Evolutionary conservation across 148 eudicot genomes (phyloP).

Genomic region (Oxyria digyna): DNA sequence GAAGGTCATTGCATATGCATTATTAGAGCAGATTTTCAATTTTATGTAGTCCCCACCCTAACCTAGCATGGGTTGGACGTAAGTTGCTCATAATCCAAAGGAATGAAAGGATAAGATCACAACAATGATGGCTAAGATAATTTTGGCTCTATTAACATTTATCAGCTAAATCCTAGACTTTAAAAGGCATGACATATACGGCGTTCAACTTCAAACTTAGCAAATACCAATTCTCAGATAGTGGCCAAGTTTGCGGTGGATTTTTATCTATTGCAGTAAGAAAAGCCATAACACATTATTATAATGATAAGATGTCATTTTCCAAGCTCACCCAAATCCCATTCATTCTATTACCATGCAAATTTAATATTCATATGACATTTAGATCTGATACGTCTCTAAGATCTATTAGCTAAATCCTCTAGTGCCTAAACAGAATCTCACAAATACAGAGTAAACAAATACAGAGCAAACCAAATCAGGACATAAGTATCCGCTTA

Average conservation of each 20-base stretch:
- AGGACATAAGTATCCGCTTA: background rate
- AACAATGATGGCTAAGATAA: background rate
- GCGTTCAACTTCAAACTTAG: background rate
- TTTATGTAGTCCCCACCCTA: constrained; percentile 4
- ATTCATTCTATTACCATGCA: background rate
- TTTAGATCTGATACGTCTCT: background rate
- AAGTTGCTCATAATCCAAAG: background rate
- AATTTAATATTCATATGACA: background rate
- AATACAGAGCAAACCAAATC: background rate
- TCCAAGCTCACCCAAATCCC: background rate
- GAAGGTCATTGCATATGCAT: background rate
- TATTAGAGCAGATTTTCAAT: background rate
- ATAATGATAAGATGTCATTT: background rate
- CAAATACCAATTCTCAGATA: background rate
- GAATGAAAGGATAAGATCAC: background rate
- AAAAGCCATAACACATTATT: background rate
- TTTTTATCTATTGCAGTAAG: background rate
- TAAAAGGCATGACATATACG: background rate
- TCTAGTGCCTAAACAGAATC: background rate
- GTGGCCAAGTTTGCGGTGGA: background rate
- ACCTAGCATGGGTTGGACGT: background rate
- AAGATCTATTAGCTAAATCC: background rate
- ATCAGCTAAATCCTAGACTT: background rate
- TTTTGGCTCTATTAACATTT: background rate
- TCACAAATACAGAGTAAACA: background rate